phyloP scores from a whole-genome alignment of 768 basidiomycete species.

The Lentinula sp. region DNA sequence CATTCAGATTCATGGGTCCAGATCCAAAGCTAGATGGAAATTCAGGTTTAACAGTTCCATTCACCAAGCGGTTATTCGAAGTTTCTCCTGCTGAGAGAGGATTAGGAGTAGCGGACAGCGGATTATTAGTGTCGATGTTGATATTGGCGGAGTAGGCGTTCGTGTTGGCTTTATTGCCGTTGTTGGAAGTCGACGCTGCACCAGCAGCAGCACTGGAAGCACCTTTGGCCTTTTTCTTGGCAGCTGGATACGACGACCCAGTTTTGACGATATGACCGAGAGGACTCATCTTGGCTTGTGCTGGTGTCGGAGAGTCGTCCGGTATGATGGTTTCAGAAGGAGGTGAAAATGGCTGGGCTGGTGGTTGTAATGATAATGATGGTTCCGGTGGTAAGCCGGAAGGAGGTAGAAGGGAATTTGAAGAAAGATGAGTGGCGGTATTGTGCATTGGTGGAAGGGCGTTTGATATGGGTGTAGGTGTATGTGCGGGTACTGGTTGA shows the following conservation, averaged over 20 bases:
- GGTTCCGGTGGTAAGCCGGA: neutral
- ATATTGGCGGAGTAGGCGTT: neutral
- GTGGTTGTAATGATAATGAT: neutral
- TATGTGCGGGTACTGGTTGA: neutral
- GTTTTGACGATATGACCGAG: conserved; percentile 67
- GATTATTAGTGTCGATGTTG: neutral
- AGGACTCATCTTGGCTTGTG: conserved; percentile 72
- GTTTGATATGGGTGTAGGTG: neutral
- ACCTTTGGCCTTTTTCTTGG: conserved; percentile 57
- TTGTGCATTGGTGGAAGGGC: neutral
- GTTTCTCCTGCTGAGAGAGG: conserved; percentile 3
- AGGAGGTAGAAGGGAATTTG: neutral
- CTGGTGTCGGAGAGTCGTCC: conserved; percentile 56
- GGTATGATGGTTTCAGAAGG: conserved; percentile 33
- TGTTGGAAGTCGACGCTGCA: conserved; percentile 8
- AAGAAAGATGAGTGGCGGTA: neutral
- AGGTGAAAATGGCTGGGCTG: conserved; percentile 8
- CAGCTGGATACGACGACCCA: conserved; percentile 30
- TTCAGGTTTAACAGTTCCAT: conserved; percentile 10
- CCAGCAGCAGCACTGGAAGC: conserved; percentile 10
- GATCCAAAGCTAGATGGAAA: conserved; percentile 12
- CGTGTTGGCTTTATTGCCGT: neutral
- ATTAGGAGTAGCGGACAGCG: neutral
- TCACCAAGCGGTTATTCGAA: neutral
- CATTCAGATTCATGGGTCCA: conserved; percentile 13